A percentile compares a stretch with the other conserved stretches of the same genome.
Evolutionary conservation across 805 yeast genomes (phyloP).

Genomic region (Metschnikowia santaceciliae): DNA sequence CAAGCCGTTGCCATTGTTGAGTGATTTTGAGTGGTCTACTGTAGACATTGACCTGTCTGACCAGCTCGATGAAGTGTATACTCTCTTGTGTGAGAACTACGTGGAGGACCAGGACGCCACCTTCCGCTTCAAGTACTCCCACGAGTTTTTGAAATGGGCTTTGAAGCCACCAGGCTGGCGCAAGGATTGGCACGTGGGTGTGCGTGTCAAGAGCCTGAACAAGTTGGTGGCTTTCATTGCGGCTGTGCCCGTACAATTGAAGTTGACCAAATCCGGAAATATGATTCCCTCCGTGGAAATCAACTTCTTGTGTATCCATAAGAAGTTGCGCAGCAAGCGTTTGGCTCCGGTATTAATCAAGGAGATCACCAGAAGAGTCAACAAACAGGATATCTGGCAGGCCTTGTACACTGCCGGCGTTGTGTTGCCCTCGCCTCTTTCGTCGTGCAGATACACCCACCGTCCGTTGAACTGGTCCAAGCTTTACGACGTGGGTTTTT

Average conservation of each 20-base stretch:
- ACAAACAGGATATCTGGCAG: conserved; percentile 83
- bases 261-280: conserved; percentile 49
- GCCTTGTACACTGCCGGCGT: conserved; percentile 94
- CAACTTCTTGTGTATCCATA: conserved; percentile 91
- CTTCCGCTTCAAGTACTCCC: conserved; percentile 85
- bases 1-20: conserved; percentile 64
- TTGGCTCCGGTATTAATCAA: conserved; percentile 90
- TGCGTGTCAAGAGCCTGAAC: conserved; percentile 71
- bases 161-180: conserved; percentile 91
- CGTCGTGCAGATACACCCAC: conserved; percentile 86
- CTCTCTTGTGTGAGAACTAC: conserved; percentile 79
- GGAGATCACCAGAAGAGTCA: conserved; percentile 91
- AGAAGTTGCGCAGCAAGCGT: conserved; percentile 88
- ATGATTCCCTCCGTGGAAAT: conserved; percentile 72
- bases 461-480: conserved; percentile 93
- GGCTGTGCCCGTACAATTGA: conserved; percentile 75
- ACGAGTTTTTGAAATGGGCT: conserved; percentile 87
- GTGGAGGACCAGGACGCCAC: conserved; percentile 93
- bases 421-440: conserved; percentile 86
- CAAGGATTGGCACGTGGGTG: conserved; percentile 89
- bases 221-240: conserved; percentile 89
- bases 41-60: conserved; percentile 53
- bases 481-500: conserved; percentile 84
- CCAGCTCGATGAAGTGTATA: conserved; percentile 74
- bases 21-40: conserved; percentile 86